Conservation (phyloP, 345 rosid species). For the Eucalyptus tenuipes region DNA sequence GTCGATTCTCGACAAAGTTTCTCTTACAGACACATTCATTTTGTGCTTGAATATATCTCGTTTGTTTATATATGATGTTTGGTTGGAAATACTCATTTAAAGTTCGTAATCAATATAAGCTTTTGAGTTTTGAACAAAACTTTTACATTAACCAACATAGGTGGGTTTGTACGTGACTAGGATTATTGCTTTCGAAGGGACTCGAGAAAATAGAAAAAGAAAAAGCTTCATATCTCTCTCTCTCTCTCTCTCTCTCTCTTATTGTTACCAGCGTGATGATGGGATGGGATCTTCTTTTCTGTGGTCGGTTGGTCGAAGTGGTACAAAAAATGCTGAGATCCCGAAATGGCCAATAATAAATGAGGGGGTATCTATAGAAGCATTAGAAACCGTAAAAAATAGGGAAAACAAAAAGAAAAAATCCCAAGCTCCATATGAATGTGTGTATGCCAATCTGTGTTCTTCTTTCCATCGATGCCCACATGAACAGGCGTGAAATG, state of each 20-base stretch:
- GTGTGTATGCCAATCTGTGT: neutral
- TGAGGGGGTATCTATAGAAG: neutral
- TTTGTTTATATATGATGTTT: neutral
- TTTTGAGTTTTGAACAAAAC: neutral
- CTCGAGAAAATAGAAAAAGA: slow-evolving; percentile 4
- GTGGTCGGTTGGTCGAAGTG: slow-evolving; percentile 12
- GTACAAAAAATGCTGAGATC: slow-evolving; percentile 2
- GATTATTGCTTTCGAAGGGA: slow-evolving; percentile 21
- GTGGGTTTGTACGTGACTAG: slow-evolving; percentile 1
- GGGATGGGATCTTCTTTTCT: neutral
- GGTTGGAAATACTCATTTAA: neutral
- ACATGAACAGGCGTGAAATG: slow-evolving; percentile 23
- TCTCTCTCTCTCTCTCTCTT: neutral
- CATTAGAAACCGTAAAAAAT: neutral
- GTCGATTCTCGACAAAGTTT: neutral
- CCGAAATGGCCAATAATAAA: neutral
- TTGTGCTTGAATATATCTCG: neutral
- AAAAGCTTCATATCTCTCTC: neutral
- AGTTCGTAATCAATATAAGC: neutral
- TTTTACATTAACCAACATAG: neutral
- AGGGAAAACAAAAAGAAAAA: neutral
- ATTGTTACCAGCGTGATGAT: neutral
- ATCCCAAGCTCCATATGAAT: neutral
- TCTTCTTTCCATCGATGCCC: neutral
- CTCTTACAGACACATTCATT: neutral